phyloP scores from a whole-genome alignment of 805 yeast species.

The Myxozyma nipponensis region DNA sequence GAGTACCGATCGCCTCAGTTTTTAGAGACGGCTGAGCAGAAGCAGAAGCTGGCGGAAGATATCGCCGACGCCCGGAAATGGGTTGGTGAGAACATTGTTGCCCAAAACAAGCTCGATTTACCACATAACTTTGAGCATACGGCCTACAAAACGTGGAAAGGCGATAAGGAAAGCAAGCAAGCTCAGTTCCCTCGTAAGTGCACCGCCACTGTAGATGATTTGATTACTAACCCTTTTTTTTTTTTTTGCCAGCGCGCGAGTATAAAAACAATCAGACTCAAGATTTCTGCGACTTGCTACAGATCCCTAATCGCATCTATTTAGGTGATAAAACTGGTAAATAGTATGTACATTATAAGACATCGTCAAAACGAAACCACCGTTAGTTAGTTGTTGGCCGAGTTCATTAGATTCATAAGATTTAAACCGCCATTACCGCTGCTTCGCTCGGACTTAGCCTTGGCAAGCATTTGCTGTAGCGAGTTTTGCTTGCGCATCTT shows the following conservation, averaged over 20 bases:
- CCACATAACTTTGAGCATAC: slow-evolving; percentile 33
- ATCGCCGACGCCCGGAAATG: slow-evolving; percentile 31
- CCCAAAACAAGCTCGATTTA: slow-evolving; percentile 28
- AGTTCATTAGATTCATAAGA: slow-evolving; percentile 21
- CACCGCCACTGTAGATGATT: neutral
- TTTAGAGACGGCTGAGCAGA: slow-evolving; percentile 8
- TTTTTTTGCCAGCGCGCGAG: slow-evolving; percentile 10
- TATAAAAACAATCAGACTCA: slow-evolving; percentile 33
- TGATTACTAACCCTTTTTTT: neutral
- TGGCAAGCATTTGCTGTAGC: slow-evolving; percentile 22
- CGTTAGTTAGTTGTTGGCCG: neutral
- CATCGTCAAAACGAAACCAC: neutral
- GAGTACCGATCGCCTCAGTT: slow-evolving; percentile 7
- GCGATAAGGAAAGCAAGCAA: neutral
- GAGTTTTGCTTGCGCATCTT: slow-evolving; percentile 25
- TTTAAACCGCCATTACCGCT: slow-evolving; percentile 3
- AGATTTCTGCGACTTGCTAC: slow-evolving; percentile 31
- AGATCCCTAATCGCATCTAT: slow-evolving; percentile 27
- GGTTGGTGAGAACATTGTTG: slow-evolving; percentile 34
- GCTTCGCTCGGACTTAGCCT: slow-evolving; percentile 19
- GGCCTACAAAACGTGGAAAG: slow-evolving; percentile 15
- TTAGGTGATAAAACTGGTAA: slow-evolving; percentile 1
- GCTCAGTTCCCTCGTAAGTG: slow-evolving; percentile 1
- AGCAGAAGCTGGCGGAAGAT: slow-evolving; percentile 9
- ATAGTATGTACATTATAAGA: neutral